Evolutionary conservation across 148 eudicot species (phyloP), one percentile per base, ranked within the genome.

Genomic region (Heliosperma pusillum): DNA sequence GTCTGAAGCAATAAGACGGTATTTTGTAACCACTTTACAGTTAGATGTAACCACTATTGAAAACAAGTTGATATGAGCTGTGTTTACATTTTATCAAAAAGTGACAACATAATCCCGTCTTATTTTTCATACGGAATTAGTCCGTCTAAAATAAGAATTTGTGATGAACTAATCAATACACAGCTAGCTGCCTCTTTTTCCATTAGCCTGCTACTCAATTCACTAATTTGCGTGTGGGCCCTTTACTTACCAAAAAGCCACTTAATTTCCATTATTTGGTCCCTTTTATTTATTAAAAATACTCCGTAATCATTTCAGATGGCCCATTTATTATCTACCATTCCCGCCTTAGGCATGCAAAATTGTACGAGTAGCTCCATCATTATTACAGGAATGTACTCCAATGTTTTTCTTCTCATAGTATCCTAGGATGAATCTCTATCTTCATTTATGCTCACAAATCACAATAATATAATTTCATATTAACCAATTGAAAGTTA

Each of bases 271-370:
- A 50, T 8, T 3, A 4, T 72, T n/a, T 53, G 74, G 78, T 22
- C 74, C 78, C 69, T 36, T 50, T 52, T 45, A 59, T 55, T 22
- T 24, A 36, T 50, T 74, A 7, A 10, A 6, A 47, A 47, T 1
- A n/a, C n/a, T n/a, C n/a, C n/a, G 11, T 52, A 24, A 79, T 74
- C 5, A 80, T 63, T 75, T 40, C 53, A 26, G 44, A 42, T 75
- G 82, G 66, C 74, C 78, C 77, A 70, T 29, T 56, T 16, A 20
- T 40, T 45, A 57, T 30, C 73, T 13, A 59, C 62, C 66, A 24
- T 74, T 79, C 72, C 21, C 30, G 70, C 22, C 62, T 21, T 17
- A 20, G 44, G 80, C 80, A 78, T 78, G 80, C 80, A 73, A 65
- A 66, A 10, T 8, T 63, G 15, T 44, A 64, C 58, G 21, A 30